Evolutionary conservation across 1,284 basidiomycete species (phyloP), one percentile per base, ranked within the genome.

Genomic region (Anthracocystis walkeri): DNA sequence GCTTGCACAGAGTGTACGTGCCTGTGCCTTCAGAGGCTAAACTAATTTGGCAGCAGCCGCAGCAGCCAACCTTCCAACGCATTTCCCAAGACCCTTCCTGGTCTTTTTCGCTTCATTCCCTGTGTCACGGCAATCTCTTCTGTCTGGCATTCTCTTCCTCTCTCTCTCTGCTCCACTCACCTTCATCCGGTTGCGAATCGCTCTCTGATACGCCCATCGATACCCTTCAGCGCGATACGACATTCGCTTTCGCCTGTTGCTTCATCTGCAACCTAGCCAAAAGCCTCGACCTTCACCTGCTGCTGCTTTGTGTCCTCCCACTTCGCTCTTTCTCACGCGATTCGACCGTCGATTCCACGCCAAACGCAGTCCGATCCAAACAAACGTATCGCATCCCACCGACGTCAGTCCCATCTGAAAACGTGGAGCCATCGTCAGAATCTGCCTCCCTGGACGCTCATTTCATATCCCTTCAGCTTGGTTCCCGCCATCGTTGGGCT

Each of bases 271-370:
- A 38, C 5, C 35, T 38, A 38, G 35, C 35, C 35, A 38, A 38
- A 38, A 38, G 35, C 12, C 35, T 38, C 35, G 35, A 38, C 35
- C 35, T 16, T 38, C 11, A 6, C 31, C 35, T 38, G 35, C 35
- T 38, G 35, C 35, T 16, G 5, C 12, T 48, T n/a, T n/a, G 5
- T 21, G 23, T 48, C 29, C 4, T 48, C 46, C 46, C 46, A 48
- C 46, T 18, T 29, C 25, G 3, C 41, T 42, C 27, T 48, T 23
- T 48, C 27, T 23, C n/a, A 8, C 8, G 14, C 46, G 25, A 46
- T 25, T 46, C 23, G 25, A 25, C 23, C 44, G 44, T 45, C 45
- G 45, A 27, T 46, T 23, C 46, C 46, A 18, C 46, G 29, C 46
- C 27, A 48, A 29, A 27, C 25, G 27, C 46, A 48, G 16, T 7